A percentile compares a stretch with the other conserved stretches of the same genome.
Evolutionary conservation across 345 rosid species (phyloP).

Genomic region (Erodium maritimum): DNA sequence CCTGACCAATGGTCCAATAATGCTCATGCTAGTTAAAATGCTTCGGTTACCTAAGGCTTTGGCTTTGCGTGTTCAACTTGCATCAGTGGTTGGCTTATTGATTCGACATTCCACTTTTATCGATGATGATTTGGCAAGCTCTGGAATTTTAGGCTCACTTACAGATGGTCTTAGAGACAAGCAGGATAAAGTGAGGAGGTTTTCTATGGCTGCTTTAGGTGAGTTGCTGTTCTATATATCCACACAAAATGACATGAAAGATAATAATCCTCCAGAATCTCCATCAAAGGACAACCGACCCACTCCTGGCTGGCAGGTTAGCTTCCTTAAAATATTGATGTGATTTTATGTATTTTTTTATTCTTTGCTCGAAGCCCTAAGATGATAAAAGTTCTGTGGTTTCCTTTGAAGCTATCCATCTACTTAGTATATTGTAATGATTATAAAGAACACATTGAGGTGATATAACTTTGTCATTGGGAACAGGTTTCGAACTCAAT

Average conservation of each 20-base stretch:
- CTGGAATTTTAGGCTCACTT: slow-evolving; percentile 81
- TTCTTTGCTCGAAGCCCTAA: neutral
- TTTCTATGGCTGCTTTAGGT: slow-evolving; percentile 96
- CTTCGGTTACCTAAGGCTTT: slow-evolving; percentile 74
- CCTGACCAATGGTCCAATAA: slow-evolving; percentile 85
- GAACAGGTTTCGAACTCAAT: slow-evolving; percentile 87
- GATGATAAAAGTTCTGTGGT: neutral
- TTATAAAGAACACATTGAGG: no score
- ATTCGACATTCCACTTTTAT: slow-evolving; percentile 87
- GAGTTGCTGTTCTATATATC: slow-evolving; percentile 91
- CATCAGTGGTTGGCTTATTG: slow-evolving; percentile 80
- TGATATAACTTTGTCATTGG: slow-evolving; percentile 10
- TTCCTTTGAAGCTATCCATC: neutral
- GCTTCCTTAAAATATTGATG: slow-evolving; percentile 11
- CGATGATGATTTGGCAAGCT: slow-evolving; percentile 75
- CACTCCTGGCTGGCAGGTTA: slow-evolving; percentile 84
- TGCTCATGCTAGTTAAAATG: slow-evolving; percentile 89
- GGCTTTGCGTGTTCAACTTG: slow-evolving; percentile 82
- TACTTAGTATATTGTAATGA: neutral
- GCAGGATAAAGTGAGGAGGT: slow-evolving; percentile 91
- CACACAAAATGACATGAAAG: slow-evolving; percentile 77
- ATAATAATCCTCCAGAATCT: slow-evolving; percentile 55
- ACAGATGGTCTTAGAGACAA: slow-evolving; percentile 82
- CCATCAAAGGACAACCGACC: slow-evolving; percentile 69
- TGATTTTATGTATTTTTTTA: neutral